Base-by-base conservation (phyloP, 2,329 filamentous ascomycete genomes). In the Macrophomina tecta region DNA sequence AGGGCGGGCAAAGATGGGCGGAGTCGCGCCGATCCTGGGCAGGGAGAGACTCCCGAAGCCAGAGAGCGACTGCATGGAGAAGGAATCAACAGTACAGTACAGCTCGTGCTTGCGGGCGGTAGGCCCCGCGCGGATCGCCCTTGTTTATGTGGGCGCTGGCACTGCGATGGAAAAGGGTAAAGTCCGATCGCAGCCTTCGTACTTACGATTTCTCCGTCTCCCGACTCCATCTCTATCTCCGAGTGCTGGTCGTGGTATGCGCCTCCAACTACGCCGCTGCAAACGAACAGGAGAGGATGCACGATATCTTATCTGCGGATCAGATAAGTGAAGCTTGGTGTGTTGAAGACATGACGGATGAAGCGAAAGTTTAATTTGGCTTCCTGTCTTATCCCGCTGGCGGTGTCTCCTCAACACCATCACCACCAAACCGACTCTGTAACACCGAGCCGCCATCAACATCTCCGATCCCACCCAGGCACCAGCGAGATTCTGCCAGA, bases 221-320 rank as follows among this genome's bases (percentile, higher is more conserved):
- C 49, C 30, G 30, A n/a, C 30, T 42, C 18, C 4, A 34, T 7
- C 7, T 28, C 28, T 38, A 62, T 62, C 40, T 60, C 55, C 58
- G 32, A 62, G 9, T 18, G 23, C 28, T 46, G 12, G 11, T 14
- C 14, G 40, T 11, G 11, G 7, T 1, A 16, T 42, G 38, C 53
- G 34, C 53, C 53, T 42, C 5, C 53, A 28, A 18, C 23, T 4
- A 14, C 53, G 36, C 18, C 23, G 32, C 40, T 5, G 14, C n/a
- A 23, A 18, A 45, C 5, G 40, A 32, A 9, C 55, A 23, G 28
- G 38, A 60, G 55, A 23, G 28, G 42, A 2, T 12, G 34, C 8
- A 36, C 42, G 56, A 48, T 49, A 49, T 62, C 58, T 62, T 49
- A 62, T 62, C 58, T 45, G 56, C 56, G 56, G 56, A 62, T 62